Base-by-base conservation (phyloP, 495 filamentous ascomycete genomes). In the Hypoxylon intermedium region DNA sequence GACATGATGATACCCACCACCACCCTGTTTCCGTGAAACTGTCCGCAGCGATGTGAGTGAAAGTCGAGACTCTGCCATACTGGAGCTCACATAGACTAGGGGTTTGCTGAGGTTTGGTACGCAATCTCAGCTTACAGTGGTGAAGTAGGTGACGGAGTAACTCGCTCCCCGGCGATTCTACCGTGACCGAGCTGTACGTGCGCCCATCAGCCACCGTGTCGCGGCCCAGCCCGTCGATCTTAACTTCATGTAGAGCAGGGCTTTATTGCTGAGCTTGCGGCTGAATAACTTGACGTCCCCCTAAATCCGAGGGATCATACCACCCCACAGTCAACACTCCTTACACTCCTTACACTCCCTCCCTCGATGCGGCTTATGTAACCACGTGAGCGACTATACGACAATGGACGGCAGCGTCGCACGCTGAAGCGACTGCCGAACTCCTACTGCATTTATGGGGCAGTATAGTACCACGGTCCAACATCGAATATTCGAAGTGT, bases 151-250 rank as follows among this genome's bases (percentile, higher is more conserved):
- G 13, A 43, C 61, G 61, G 61, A 65, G 55, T 65, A 59, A 65
- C 61, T 65, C 23, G 18, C 50, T 1, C 33, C 44, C 54, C 61
- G 49, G 34, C 16, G 31, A 55, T 58, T 58, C 28, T 65, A 36
- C 50, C 55, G 49, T 58, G 38, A 37, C 61, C 54, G 61, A 46
- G 24, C 13, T 28, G 18, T 59, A 44, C 43, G 44, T 48, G 9
- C 20, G 42, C 26, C 47, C 41, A 51, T 38, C 48, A 50, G 48
- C 48, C 46, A 49, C 42, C 28, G 54, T 3, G 15, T 45, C 21
- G 31, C 23, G 43, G 37, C n/a, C 9, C 6, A 44, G 38, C 9
- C 26, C 16, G 48, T 24, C 37, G 37, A 64, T 54, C 43, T 13
- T 24, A 6, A 37, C 23, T 40, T 36, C 19, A 31, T 48, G 5